Base-by-base conservation (phyloP, 306 rosid species). In the Vigna angularis region DNA sequence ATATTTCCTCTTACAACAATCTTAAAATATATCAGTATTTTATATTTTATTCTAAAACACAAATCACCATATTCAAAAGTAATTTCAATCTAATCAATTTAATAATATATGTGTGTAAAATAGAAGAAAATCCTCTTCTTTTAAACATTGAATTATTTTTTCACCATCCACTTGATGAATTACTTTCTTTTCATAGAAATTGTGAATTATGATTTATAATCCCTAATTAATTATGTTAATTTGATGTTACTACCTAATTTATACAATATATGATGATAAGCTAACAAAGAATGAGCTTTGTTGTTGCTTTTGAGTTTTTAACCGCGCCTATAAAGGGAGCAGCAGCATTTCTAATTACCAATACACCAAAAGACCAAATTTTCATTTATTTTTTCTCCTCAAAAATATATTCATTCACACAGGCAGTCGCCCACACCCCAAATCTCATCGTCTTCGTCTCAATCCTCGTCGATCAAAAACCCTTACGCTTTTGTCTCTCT, bases 361-460 rank as follows among this genome's bases (percentile, higher is more conserved):
- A 78, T 45, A 20, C 77, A 15, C 28, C 78, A 30, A 61, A 79
- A 79, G 15, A 32, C 79, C 78, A 66, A 20, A 65, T 32, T 72
- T 34, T 59, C 50, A 51, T 74, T 73, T 76, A 67, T 32, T 62
- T 57, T 81, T 68, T 81, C 83, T 59, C 74, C 58, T 73, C 59
- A 58, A 44, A 86, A 44, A 81, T 28, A 84, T 16, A 62, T 62
- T 62, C 67, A 62, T 66, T 64, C 92, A 84, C 79, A 64, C 79
- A 77, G 75, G 86, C 86, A 77, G 79, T 70, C 74, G 74, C 76
- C 34, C 89, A 34, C 83, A 70, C 76, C 91, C 89, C 97, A 89
- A 89, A 92, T 88, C 97, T 92, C 96, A 85, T 85, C 86, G 80
- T 80, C 70, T 36, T 26, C 30, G 17, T 45, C 51, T 9, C 68